These are phyloP conservation scores for Fraxinus cuspidata DNA, from an alignment of 257 asterid species.

Conservation along the genomic window DNA sequence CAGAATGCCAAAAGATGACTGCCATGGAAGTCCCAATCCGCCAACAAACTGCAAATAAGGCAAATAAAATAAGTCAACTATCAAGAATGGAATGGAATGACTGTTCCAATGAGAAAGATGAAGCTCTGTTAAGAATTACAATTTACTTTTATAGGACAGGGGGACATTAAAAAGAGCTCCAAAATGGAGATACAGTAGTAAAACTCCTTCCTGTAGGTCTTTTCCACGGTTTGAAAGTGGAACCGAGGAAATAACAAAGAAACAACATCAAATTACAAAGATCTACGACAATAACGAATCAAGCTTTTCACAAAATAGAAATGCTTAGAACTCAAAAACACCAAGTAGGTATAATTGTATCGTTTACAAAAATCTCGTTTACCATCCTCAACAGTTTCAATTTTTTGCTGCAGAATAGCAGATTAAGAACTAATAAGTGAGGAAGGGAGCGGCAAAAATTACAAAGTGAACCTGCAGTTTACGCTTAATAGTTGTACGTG, in stretches of 20 bases:
- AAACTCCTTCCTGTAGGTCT: background rate
- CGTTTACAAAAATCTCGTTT: background rate
- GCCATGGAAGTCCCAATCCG: slow-evolving; percentile 98
- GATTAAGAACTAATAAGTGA: background rate
- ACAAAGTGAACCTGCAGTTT: background rate
- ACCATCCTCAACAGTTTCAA: background rate
- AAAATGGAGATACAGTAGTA: background rate
- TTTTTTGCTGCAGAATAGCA: background rate
- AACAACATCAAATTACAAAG: too few relatives aligned
- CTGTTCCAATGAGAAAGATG: background rate
- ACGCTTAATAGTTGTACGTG: background rate
- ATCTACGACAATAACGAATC: background rate
- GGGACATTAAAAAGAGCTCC: background rate
- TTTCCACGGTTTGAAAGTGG: background rate
- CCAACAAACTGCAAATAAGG: slow-evolving; percentile 73
- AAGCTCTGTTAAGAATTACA: background rate
- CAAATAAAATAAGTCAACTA: slow-evolving; percentile 11
- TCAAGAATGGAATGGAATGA: background rate
- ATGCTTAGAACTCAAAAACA: background rate
- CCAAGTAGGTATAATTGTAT: background rate
- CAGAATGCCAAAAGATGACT: slow-evolving; percentile 85
- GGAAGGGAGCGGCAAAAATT: background rate
- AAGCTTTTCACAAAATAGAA: background rate
- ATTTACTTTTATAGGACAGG: background rate
- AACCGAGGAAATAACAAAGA: too few relatives aligned